These are phyloP conservation scores for Orobanche coerulescens DNA, from an alignment of 257 asterid genomes.

Conservation along the genomic window DNA sequence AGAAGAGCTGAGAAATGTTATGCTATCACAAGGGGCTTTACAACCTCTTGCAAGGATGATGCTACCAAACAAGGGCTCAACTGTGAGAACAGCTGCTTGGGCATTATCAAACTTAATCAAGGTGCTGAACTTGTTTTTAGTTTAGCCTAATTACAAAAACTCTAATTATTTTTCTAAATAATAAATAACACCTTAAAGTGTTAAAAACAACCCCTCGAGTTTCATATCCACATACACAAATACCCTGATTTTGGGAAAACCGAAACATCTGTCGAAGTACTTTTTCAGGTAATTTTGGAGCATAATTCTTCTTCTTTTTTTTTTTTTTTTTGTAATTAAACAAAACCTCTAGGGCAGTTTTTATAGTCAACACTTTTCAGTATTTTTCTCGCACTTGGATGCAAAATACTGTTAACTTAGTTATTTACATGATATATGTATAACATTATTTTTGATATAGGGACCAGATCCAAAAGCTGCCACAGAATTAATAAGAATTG, in stretches of 20 bases:
- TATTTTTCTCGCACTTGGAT: conserved; percentile 3
- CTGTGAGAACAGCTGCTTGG: conserved; percentile 99
- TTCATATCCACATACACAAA: no score
- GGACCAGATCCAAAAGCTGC: conserved; percentile 88
- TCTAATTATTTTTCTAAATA: no score
- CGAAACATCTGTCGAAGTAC: no score
- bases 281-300: no score
- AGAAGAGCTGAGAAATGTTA: conserved; percentile 66
- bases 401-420: not conserved
- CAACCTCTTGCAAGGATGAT: conserved; percentile 86
- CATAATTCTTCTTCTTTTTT: no score
- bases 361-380: no score
- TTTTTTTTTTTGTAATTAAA: no score
- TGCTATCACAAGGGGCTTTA: conserved; percentile 88
- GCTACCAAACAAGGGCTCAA: conserved; percentile 85
- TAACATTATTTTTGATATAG: conserved; percentile 36
- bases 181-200: no score
- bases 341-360: no score
- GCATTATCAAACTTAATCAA: conserved; percentile 90
- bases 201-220: no score
- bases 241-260: no score
- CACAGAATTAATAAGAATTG: conserved; percentile 63
- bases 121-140: conserved; percentile 37
- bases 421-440: conserved; percentile 11
- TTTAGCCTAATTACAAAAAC: no score